Conservation (phyloP, 306 rosid species). For the Vigna unguiculata region DNA sequence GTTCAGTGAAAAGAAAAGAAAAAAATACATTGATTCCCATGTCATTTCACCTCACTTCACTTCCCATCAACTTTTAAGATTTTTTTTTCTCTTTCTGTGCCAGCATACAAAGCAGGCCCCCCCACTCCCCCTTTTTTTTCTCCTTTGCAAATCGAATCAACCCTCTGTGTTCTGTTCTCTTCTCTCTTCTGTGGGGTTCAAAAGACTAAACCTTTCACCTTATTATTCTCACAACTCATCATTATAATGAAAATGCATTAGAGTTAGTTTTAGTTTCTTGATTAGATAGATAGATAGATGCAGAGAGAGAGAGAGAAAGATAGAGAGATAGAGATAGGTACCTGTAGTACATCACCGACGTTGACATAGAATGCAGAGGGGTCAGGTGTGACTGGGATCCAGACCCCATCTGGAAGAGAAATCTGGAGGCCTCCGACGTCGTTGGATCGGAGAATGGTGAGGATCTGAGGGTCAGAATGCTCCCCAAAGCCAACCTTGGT, state of each 20-base stretch:
- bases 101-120: not conserved
- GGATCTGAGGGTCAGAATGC: conserved; percentile 94
- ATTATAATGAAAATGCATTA: too few relatives aligned
- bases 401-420: conserved; percentile 59
- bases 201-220: not conserved
- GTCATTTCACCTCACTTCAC: conserved; percentile 44
- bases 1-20: conserved; percentile 1
- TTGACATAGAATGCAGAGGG: conserved; percentile 76
- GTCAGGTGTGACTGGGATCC: conserved; percentile 82
- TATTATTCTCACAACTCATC: not conserved
- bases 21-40: conserved; percentile 34
- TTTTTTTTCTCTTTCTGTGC: not conserved
- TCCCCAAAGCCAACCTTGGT: conserved; percentile 70
- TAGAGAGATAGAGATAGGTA: not conserved
- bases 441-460: conserved; percentile 79
- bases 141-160: conserved; percentile 32
- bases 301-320: too few relatives aligned
- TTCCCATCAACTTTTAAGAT: conserved; percentile 35
- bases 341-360: conserved; percentile 83
- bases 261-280: too few relatives aligned
- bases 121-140: not conserved
- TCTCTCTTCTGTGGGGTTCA: conserved; percentile 10
- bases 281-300: too few relatives aligned
- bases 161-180: not conserved
- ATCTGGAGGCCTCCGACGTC: conserved; percentile 86